Base-by-base conservation (phyloP, 768 basidiomycete genomes). In the Boletus barrowsii region DNA sequence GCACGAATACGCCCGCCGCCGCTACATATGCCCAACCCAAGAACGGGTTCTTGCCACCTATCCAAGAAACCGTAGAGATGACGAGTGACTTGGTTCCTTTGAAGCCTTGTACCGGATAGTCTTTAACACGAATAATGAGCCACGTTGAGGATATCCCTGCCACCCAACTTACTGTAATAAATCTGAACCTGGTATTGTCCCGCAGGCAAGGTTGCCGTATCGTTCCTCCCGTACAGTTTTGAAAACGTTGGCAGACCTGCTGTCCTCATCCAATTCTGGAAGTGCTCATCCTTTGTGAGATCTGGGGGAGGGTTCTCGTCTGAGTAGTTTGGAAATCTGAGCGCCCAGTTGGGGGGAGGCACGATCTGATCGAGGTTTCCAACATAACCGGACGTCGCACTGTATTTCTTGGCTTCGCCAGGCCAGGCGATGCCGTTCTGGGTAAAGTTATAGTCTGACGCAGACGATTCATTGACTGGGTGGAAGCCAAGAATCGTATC, bases 251-350 rank as follows among this genome's bases (percentile, higher is more conserved):
- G 97, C 44, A 98, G 72, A 13, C 96, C 97, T 1, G 97, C 93
- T 3, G 95, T 97, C 54, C 96, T 83, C 97, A 99, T 99, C 97
- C 97, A 99, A 68, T 96, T 95, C 73, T 98, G 96, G 77, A 99
- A 98, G 63, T 90, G 94, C 71, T 98, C 90, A 65, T 98, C 87
- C 3, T 62, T 60, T 49, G 76, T 74, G 35, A 98, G 75, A 66
- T 97, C 75, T 2, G 93, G 95, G 18, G 87, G 84, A 15, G 81
- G 81, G 57, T 77, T 83, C 5, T 71, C 71, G 2, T 73, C 67
- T 4, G 83, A 84, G 72, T 97, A 98, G 52, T 80, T 69, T 1
- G 93, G 92, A 74, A 78, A 98, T 51, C 79, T 79, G 32, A 69
- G 65, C 1, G 61, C 69, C 97, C 97, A 99, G 72, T 97, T 98